These are phyloP conservation scores for Sugiyamaella castrensis DNA, from an alignment of 1,139 yeast genomes.

Conservation along the genomic window DNA sequence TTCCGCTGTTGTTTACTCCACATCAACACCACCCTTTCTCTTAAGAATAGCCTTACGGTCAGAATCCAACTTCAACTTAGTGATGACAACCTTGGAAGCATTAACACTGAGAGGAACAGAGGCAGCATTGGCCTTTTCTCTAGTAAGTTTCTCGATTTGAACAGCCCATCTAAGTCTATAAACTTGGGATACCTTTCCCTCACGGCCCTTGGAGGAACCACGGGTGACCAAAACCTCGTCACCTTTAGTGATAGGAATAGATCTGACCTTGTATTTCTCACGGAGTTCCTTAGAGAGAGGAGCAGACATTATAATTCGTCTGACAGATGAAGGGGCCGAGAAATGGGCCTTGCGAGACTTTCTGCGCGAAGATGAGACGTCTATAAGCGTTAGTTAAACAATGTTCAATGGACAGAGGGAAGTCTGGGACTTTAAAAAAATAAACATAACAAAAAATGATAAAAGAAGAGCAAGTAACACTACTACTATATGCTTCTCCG, in stretches of 20 bases:
- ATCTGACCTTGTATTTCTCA: conserved; percentile 93
- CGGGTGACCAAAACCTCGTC: conserved; percentile 95
- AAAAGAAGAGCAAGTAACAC: not conserved
- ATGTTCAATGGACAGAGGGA: not conserved
- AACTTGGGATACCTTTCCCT: conserved; percentile 96
- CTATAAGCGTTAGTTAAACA: conserved; percentile 10
- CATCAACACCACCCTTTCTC: conserved; percentile 82
- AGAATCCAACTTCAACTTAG: conserved; percentile 97
- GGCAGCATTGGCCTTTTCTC: conserved; percentile 98
- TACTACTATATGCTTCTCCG: not conserved
- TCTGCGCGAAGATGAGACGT: conserved; percentile 98
- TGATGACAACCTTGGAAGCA: conserved; percentile 99
- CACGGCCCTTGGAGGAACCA: conserved; percentile 99
- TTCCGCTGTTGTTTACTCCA: conserved; percentile 45
- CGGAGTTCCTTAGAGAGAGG: conserved; percentile 99
- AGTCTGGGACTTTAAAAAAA: not conserved
- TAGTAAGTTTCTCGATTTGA: conserved; percentile 96
- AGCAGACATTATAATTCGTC: conserved; percentile 96
- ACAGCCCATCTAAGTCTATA: conserved; percentile 98
- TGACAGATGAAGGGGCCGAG: conserved; percentile 94
- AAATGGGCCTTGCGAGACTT: conserved; percentile 99
- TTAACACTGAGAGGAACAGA: conserved; percentile 96
- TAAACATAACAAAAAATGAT: not conserved
- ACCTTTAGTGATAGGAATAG: conserved; percentile 97
- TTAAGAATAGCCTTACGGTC: conserved; percentile 97